These are phyloP conservation scores for Themeda triandra DNA, from an alignment of 176 grass and related monocot genomes.

Conservation along the genomic window DNA sequence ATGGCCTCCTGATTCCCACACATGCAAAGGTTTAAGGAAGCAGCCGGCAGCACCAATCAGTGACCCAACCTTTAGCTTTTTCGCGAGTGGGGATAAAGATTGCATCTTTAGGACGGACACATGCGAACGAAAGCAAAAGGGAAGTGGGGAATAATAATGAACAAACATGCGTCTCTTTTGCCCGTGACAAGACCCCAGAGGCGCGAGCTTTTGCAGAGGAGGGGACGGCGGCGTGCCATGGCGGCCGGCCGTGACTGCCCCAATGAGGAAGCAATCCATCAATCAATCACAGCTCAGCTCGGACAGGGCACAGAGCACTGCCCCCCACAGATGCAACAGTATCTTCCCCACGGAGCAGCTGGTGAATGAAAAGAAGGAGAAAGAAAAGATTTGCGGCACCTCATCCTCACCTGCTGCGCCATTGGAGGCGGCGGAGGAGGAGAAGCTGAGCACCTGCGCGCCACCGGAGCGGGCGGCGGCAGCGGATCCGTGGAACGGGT, in stretches of 20 bases:
- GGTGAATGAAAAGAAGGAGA: not conserved
- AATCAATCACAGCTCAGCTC: not conserved
- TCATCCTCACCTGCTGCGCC: conserved; percentile 25
- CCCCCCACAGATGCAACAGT: conserved; percentile 37
- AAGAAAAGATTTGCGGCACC: not conserved
- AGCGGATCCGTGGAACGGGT: conserved; percentile 24
- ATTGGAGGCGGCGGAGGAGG: not conserved
- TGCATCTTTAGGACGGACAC: conserved; percentile 42
- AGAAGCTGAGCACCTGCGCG: conserved; percentile 44
- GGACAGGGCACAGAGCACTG: not conserved
- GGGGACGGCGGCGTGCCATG: not conserved
- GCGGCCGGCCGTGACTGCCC: not conserved
- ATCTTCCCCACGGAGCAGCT: not conserved
- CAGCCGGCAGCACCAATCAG: conserved; percentile 29
- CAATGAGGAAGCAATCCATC: conserved; percentile 28
- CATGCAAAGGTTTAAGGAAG: conserved; percentile 42
- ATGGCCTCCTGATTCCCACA: conserved; percentile 30
- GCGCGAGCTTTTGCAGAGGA: conserved; percentile 32
- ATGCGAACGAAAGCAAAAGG: conserved; percentile 46
- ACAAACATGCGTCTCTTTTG: conserved; percentile 33
- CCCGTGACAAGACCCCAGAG: conserved; percentile 55
- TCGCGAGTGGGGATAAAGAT: conserved; percentile 8
- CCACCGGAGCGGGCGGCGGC: conserved; percentile 13
- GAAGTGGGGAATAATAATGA: conserved; percentile 18
- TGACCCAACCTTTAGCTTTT: conserved; percentile 33